Percentiles rank a stretch among this genome's conserved stretches.
Conservation (phyloP, 139 green algal species). For the Astrephomene gubernaculifera region DNA sequence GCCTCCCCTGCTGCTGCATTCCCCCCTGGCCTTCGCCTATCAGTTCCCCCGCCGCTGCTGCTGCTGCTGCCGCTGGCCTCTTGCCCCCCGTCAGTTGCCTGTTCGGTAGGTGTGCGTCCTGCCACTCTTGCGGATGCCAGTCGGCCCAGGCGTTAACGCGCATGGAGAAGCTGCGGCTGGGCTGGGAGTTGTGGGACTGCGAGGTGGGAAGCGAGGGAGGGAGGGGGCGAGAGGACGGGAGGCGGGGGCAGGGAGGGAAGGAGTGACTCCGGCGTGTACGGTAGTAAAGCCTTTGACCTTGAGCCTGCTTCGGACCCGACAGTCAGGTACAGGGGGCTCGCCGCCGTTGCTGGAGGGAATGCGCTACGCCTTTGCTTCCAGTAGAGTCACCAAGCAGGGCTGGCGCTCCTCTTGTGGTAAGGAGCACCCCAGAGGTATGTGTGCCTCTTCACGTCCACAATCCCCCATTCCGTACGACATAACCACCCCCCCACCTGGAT, state of each 20-base stretch:
- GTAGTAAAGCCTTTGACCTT: neutral
- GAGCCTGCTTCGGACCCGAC: too few species aligned
- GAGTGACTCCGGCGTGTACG: neutral
- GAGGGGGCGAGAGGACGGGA: neutral
- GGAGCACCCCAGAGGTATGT: too few species aligned
- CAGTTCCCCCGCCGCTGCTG: neutral
- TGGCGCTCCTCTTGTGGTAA: too few species aligned
- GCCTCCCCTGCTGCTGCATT: too few species aligned
- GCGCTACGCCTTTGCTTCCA: neutral
- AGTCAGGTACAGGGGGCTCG: neutral
- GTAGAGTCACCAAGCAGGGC: neutral
- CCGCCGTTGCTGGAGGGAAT: neutral
- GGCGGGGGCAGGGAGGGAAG: neutral
- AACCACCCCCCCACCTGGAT: neutral
- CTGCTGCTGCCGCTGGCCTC: neutral
- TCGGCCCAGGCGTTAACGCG: constrained; percentile 49
- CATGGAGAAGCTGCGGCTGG: constrained; percentile 36
- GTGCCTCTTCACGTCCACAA: neutral
- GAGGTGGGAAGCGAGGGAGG: neutral
- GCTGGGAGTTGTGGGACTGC: constrained; percentile 42
- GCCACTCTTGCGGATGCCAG: constrained; percentile 45
- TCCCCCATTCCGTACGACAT: neutral
- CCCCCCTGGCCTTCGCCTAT: neutral
- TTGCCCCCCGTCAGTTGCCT: neutral
- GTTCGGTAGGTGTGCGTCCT: constrained; percentile 31